Conservation (phyloP, 1,284 basidiomycete genomes). For the Somion occarium region DNA sequence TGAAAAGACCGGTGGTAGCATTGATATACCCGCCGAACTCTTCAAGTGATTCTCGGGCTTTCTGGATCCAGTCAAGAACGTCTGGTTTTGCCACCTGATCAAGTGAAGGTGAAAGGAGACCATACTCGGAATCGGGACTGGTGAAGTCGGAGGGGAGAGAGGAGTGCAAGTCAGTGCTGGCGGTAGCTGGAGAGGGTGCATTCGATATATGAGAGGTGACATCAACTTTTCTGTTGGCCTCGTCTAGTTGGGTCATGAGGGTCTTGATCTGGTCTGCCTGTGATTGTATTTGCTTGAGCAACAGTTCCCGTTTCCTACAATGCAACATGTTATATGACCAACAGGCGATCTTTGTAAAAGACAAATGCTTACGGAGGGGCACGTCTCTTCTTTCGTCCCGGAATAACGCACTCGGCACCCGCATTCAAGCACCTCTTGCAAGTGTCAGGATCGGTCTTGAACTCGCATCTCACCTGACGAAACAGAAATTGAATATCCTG, state of each 20-base stretch:
- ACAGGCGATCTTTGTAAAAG: background rate
- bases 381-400: conserved; percentile 69
- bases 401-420: conserved; percentile 67
- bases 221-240: conserved; percentile 23
- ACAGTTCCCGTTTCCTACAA: conserved; percentile 64
- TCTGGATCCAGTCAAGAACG: conserved; percentile 69
- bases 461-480: conserved; percentile 64
- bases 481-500: too few relatives aligned
- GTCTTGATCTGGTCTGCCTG: conserved; percentile 67
- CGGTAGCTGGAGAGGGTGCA: conserved; percentile 16
- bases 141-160: conserved; percentile 17
- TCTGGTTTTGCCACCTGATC: conserved; percentile 27
- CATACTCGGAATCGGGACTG: conserved; percentile 19
- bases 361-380: conserved; percentile 60
- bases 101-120: conserved; percentile 9
- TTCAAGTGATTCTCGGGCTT: conserved; percentile 60
- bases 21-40: conserved; percentile 63
- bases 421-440: conserved; percentile 67
- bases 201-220: conserved; percentile 11
- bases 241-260: conserved; percentile 62
- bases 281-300: conserved; percentile 66
- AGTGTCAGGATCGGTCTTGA: conserved; percentile 58
- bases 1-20: conserved; percentile 45
- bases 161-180: conserved; percentile 15
- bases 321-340: background rate